phyloP scores from a whole-genome alignment of 2,329 filamentous ascomycete species.

The Cytospora mali region DNA sequence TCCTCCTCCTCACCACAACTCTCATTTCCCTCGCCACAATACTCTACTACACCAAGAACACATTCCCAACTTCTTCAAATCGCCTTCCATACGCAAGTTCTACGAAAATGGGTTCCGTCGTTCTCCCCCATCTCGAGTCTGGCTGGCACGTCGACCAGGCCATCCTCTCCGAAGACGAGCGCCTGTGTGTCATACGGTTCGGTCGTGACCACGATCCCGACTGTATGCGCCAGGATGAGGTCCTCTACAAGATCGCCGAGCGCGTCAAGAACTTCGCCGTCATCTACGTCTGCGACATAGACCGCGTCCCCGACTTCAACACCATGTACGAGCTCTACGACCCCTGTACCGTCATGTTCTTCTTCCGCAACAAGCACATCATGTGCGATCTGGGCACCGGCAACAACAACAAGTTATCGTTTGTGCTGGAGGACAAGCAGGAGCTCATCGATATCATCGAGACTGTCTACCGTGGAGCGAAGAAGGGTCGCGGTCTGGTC shows the following conservation, averaged over 20 bases:
- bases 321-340: slow-evolving; percentile 81
- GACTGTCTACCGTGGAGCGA: slow-evolving; percentile 96
- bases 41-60: neutral
- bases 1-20: neutral
- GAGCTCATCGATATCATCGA: slow-evolving; percentile 98
- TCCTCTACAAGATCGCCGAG: slow-evolving; percentile 92
- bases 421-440: slow-evolving; percentile 96
- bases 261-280: slow-evolving; percentile 90
- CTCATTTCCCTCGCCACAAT: neutral
- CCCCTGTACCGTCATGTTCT: slow-evolving; percentile 92
- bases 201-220: slow-evolving; percentile 84
- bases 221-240: slow-evolving; percentile 78
- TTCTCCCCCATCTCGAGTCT: slow-evolving; percentile 85
- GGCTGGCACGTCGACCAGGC: slow-evolving; percentile 99
- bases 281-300: slow-evolving; percentile 92
- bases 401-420: slow-evolving; percentile 98
- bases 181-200: too few relatives aligned
- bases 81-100: neutral
- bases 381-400: slow-evolving; percentile 98
- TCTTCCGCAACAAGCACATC: slow-evolving; percentile 95
- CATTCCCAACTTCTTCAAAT: too few relatives aligned
- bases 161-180: slow-evolving; percentile 59
- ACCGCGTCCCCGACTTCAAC: slow-evolving; percentile 90
- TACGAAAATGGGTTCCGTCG: slow-evolving; percentile 71
- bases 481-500: slow-evolving; percentile 95